phyloP scores from a whole-genome alignment of 805 yeast species.

The Candida wancherniae region DNA sequence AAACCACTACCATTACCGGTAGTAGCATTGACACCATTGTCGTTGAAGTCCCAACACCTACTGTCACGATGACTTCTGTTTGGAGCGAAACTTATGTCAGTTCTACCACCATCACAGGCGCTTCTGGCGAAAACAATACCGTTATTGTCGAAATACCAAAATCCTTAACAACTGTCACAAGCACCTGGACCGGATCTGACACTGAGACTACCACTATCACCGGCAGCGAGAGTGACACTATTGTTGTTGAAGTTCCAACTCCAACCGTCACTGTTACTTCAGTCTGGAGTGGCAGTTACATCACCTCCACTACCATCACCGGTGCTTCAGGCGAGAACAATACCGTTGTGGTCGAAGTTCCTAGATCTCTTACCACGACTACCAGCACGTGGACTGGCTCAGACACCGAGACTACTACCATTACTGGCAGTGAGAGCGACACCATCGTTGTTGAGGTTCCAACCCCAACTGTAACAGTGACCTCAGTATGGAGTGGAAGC shows the following conservation, averaged over 20 bases:
- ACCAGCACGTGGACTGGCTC: background rate
- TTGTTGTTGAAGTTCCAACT: slow-evolving; percentile 9
- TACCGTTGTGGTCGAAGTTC: slow-evolving; percentile 10
- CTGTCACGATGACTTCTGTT: slow-evolving; percentile 7
- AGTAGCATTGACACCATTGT: slow-evolving; percentile 3
- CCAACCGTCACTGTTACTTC: slow-evolving; percentile 2
- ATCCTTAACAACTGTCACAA: slow-evolving; percentile 8
- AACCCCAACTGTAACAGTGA: slow-evolving; percentile 10
- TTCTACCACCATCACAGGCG: slow-evolving; percentile 6
- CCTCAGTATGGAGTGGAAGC: slow-evolving; percentile 6
- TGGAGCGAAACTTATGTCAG: slow-evolving; percentile 6
- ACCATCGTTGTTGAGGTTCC: slow-evolving; percentile 10
- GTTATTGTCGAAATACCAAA: slow-evolving; percentile 12
- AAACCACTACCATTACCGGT: slow-evolving; percentile 1
- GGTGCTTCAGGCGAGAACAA: slow-evolving; percentile 6
- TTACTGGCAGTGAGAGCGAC: slow-evolving; percentile 1
- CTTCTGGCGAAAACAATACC: slow-evolving; percentile 5
- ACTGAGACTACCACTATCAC: slow-evolving; percentile 1
- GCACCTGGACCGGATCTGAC: slow-evolving; percentile 10
- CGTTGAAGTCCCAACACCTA: slow-evolving; percentile 11
- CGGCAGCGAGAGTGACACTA: slow-evolving; percentile 2
- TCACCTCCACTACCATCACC: slow-evolving; percentile 1
- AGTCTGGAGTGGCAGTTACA: slow-evolving; percentile 2
- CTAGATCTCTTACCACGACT: slow-evolving; percentile 1
- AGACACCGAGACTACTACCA: background rate